Conservation (phyloP, 495 filamentous ascomycete genomes). For the Recurvomyces mirabilis region DNA sequence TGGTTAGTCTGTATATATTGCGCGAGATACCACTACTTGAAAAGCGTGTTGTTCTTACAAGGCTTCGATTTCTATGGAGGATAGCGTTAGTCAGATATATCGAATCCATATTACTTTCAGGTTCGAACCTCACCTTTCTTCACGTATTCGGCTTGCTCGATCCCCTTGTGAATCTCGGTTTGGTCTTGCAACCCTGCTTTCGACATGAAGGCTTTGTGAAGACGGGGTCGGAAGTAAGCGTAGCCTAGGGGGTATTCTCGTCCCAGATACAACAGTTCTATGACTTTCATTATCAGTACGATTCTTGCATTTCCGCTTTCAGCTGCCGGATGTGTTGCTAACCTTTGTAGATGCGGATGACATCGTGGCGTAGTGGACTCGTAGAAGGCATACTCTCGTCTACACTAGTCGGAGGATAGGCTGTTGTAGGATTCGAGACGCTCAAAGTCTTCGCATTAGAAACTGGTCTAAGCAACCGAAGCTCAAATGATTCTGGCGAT, state of each 20-base stretch:
- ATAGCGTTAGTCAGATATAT: conserved; percentile 1
- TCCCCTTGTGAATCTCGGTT: conserved; percentile 59
- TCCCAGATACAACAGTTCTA: conserved; percentile 77
- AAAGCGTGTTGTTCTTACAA: too few species aligned
- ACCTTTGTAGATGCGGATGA: conserved; percentile 90
- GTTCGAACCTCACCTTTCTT: conserved; percentile 58
- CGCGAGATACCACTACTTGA: too few species aligned
- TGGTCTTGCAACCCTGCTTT: conserved; percentile 61
- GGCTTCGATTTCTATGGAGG: conserved; percentile 66
- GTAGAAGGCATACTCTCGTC: too few species aligned
- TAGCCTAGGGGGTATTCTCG: conserved; percentile 82
- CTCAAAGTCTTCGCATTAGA: too few species aligned
- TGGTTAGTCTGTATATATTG: too few species aligned
- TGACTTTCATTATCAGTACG: background rate
- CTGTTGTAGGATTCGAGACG: too few species aligned
- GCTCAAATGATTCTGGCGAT: too few species aligned
- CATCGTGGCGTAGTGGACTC: conserved; percentile 55
- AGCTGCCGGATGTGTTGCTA: too few species aligned
- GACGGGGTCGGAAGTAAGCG: conserved; percentile 64
- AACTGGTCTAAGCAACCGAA: too few species aligned
- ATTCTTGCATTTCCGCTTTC: too few species aligned
- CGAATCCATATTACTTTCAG: background rate
- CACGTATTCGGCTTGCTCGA: conserved; percentile 72
- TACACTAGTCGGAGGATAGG: too few species aligned
- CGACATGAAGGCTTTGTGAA: conserved; percentile 74